Conservation (phyloP, 768 basidiomycete genomes). For the Glaciozyma antarctica region DNA sequence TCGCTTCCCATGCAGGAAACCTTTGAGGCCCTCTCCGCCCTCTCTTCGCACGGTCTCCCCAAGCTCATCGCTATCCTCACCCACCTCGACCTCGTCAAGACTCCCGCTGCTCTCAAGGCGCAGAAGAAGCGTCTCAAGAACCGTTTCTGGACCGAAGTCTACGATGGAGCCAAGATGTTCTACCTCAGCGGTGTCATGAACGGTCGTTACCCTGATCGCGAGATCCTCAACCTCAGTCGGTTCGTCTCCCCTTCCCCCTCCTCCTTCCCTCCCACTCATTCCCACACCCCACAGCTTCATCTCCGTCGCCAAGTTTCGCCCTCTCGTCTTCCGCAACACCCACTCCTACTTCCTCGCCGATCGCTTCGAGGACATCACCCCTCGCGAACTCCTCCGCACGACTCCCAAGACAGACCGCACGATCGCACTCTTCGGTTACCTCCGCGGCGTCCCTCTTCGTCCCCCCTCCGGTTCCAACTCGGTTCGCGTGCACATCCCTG, state of each 20-base stretch:
- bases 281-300: constrained; percentile 52
- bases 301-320: constrained; percentile 96
- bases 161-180: constrained; percentile 95
- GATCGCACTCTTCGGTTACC: constrained; percentile 87
- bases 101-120: constrained; percentile 67
- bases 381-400: constrained; percentile 66
- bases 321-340: constrained; percentile 84
- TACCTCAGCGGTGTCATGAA: constrained; percentile 94
- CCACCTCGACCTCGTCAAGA: constrained; percentile 95
- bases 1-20: constrained; percentile 59
- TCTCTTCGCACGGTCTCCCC: constrained; percentile 94
- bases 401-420: constrained; percentile 88
- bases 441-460: constrained; percentile 56
- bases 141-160: constrained; percentile 99
- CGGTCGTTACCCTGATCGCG: constrained; percentile 91
- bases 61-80: constrained; percentile 95
- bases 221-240: constrained; percentile 88
- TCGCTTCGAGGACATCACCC: constrained; percentile 86
- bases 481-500: constrained; percentile 85
- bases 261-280: neutral
- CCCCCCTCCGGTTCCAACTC: constrained; percentile 54
- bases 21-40: constrained; percentile 94
- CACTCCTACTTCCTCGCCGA: constrained; percentile 94
- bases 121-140: constrained; percentile 94
- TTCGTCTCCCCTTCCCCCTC: neutral